Evolutionary conservation across 495 filamentous ascomycete genomes (phyloP), one percentile per base, ranked within the genome.

Genomic region (Lepraria neglecta): DNA sequence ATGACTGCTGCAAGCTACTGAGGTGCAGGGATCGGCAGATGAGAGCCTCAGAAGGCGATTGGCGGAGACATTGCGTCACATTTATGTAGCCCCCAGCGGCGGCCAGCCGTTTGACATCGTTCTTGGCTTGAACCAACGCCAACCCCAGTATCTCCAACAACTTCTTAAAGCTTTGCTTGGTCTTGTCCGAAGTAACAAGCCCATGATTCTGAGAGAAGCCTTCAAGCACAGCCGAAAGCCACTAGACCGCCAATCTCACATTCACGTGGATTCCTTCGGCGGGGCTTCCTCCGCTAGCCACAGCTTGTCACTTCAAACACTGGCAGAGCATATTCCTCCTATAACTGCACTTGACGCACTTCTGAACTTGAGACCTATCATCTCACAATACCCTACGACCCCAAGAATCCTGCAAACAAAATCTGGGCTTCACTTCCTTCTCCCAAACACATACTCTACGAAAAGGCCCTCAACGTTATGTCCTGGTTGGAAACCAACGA

Each of bases 271-370:
- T 0, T 12, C 7, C 35, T 2, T 38, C 7, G 6, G 35, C 51
- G 48, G 21, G 51, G 51, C 31, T 51, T 51, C 31, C 28, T 44
- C 57, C 46, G 48, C 47, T 33, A 30, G 40, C 47, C 17, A 35
- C n/a, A 40, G 38, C 38, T 30, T 31, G 17, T 51, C 47, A 44
- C 58, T 11, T 60, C 40, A 35, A 42, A 31, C 47, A 60, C 30
- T 30, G 48, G 48, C 19, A 40, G 3, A 60, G 17, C 15, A 24
- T 27, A 19, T 24, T 30, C 24, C 58, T 30, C 28, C 27, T 1
- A 10, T 45, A 4, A 53, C 51, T 30, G 28, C 30, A 53, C 43
- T 42, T 42, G 58, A 44, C 51, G 58, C 51, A 52, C 10, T 53
- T 14, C 51, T 42, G 21, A 10, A 44, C 51, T 5, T 43, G 17